Percentiles rank a stretch among this genome's conserved stretches.
Evolutionary conservation across 768 basidiomycete species (phyloP).

Genomic region (Termitomyces bulborhizus): DNA sequence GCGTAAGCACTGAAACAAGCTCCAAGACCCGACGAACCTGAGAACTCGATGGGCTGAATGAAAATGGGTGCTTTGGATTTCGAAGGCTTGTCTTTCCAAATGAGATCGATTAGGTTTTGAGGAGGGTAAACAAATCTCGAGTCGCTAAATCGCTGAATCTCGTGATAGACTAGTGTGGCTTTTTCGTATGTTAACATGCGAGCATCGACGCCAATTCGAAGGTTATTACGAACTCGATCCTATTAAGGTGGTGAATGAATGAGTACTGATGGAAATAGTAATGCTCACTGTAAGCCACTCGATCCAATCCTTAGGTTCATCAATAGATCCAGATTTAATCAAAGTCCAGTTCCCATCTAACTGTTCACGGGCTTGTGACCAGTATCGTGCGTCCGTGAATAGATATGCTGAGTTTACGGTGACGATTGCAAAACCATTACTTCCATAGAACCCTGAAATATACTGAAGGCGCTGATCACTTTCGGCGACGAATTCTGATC

Average conservation of each 20-base stretch:
- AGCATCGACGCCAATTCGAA: conserved; percentile 77
- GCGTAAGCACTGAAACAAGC: not conserved
- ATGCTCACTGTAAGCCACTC: conserved; percentile 61
- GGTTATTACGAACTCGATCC: conserved; percentile 30
- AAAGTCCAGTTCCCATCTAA: conserved; percentile 72
- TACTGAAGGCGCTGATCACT: conserved; percentile 76
- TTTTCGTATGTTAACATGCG: conserved; percentile 76
- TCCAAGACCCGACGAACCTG: conserved; percentile 31
- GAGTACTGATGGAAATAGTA: not conserved
- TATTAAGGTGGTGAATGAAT: conserved; percentile 6
- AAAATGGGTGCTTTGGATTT: conserved; percentile 62
- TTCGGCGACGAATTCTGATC: conserved; percentile 73
- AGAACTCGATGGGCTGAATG: conserved; percentile 65
- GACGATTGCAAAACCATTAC: conserved; percentile 67
- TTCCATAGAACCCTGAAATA: conserved; percentile 56
- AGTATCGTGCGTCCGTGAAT: conserved; percentile 78
- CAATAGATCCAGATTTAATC: conserved; percentile 46
- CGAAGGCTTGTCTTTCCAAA: conserved; percentile 73
- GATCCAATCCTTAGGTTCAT: conserved; percentile 66
- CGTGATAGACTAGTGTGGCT: conserved; percentile 52
- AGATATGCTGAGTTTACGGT: conserved; percentile 65
- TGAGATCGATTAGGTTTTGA: conserved; percentile 77
- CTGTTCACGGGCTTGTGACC: conserved; percentile 68
- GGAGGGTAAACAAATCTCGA: conserved; percentile 76
- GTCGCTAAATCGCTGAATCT: conserved; percentile 37